Evolutionary conservation across 2,329 filamentous ascomycete genomes (phyloP).

Genomic region (Ophiostoma triangulosporum): DNA sequence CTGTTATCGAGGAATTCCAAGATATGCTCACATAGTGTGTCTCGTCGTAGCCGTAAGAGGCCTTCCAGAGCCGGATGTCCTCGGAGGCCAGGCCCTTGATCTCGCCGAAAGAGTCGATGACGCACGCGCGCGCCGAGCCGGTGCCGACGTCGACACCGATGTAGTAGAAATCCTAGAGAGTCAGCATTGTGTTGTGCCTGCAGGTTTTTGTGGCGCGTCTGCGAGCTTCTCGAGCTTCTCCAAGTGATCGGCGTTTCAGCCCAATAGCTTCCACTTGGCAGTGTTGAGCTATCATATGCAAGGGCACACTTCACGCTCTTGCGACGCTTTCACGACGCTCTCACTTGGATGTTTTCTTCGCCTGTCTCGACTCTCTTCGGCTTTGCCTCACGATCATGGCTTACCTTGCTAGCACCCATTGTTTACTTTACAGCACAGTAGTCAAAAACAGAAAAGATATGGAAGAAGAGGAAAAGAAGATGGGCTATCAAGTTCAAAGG

Average conservation of each 20-base stretch:
- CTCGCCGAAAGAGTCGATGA: conserved; percentile 83
- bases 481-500: neutral
- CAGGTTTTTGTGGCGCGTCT: neutral
- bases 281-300: neutral
- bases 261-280: neutral
- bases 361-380: neutral
- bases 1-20: neutral
- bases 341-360: neutral
- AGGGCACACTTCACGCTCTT: neutral
- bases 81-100: conserved; percentile 66
- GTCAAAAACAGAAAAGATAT: neutral
- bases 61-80: conserved; percentile 70
- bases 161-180: conserved; percentile 37
- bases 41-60: conserved; percentile 47
- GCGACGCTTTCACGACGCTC: neutral
- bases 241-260: neutral
- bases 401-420: neutral
- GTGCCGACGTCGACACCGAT: conserved; percentile 95
- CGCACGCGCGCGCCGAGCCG: conserved; percentile 85
- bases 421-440: neutral
- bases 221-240: neutral
- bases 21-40: conserved; percentile 42
- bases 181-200: neutral
- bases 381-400: neutral
- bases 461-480: neutral